These are phyloP conservation scores for Lentinula edodes DNA, from an alignment of 768 basidiomycete species.

Conservation along the genomic window DNA sequence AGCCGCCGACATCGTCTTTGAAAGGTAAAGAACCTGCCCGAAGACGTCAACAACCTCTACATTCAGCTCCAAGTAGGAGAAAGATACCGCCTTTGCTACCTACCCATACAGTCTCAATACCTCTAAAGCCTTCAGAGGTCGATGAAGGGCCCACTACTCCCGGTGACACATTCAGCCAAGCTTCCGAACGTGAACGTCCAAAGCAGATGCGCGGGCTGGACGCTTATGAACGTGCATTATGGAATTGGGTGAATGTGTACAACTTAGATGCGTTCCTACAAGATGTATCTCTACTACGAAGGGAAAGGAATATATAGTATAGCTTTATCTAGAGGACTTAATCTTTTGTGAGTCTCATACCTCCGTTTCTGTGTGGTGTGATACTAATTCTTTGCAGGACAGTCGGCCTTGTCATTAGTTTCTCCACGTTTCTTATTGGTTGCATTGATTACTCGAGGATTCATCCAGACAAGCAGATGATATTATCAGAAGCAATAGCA, in stretches of 20 bases:
- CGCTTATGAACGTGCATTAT: slow-evolving; percentile 85
- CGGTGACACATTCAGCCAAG: not conserved
- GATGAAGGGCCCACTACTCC: slow-evolving; percentile 24
- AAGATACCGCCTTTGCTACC: slow-evolving; percentile 36
- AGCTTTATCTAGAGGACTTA: slow-evolving; percentile 83
- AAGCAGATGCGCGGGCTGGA: slow-evolving; percentile 68
- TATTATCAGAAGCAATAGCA: slow-evolving; percentile 77
- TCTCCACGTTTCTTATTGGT: slow-evolving; percentile 92
- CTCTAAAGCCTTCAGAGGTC: slow-evolving; percentile 63
- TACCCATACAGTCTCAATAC: slow-evolving; percentile 39
- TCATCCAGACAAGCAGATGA: slow-evolving; percentile 56
- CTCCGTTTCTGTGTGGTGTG: slow-evolving; percentile 9
- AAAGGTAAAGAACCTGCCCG: slow-evolving; percentile 17
- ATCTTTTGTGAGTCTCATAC: slow-evolving; percentile 73
- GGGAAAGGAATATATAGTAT: slow-evolving; percentile 97
- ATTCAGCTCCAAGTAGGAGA: slow-evolving; percentile 38
- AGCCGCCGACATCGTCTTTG: slow-evolving; percentile 22
- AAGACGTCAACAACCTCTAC: slow-evolving; percentile 43
- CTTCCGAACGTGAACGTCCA: slow-evolving; percentile 8
- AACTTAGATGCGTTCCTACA: slow-evolving; percentile 94
- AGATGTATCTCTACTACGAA: slow-evolving; percentile 94
- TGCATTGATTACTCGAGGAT: slow-evolving; percentile 91
- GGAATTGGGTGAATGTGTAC: slow-evolving; percentile 99
- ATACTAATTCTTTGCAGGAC: slow-evolving; percentile 52
- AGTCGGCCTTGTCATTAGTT: slow-evolving; percentile 93